Evolutionary conservation across 129 eudicot species (phyloP).

Genomic region (Flaveria bidentis): DNA sequence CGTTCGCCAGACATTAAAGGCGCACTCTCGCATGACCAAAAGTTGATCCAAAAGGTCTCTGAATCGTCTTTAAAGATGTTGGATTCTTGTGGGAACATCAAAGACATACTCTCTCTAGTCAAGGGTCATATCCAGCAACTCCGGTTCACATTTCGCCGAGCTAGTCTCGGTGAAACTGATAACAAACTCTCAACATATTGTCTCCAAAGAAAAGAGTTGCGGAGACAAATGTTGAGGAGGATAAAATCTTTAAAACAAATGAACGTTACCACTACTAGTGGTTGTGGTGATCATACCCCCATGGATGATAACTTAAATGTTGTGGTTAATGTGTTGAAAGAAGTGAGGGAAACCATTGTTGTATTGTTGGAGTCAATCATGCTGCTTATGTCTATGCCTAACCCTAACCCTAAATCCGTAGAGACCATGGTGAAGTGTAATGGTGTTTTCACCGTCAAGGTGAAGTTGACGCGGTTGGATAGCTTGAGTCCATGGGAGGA

Average conservation of each 20-base stretch:
- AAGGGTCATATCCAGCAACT: constrained; percentile 77
- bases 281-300: constrained; percentile 22
- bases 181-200: constrained; percentile 46
- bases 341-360: constrained; percentile 58
- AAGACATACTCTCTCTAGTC: constrained; percentile 54
- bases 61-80: constrained; percentile 72
- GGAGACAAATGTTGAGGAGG: constrained; percentile 59
- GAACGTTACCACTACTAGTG: constrained; percentile 19
- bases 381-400: constrained; percentile 72
- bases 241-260: constrained; percentile 50
- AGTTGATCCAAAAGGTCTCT: constrained; percentile 55
- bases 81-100: constrained; percentile 68
- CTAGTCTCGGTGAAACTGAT: constrained; percentile 39
- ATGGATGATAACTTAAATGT: constrained; percentile 51
- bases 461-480: constrained; percentile 50
- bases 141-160: constrained; percentile 57
- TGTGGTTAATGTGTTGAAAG: constrained; percentile 58
- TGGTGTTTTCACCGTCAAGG: constrained; percentile 44
- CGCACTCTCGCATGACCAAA: constrained; percentile 40
- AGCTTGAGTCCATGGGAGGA: constrained; percentile 69
- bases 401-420: constrained; percentile 39
- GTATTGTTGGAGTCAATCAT: constrained; percentile 57
- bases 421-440: constrained; percentile 24
- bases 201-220: constrained; percentile 57
- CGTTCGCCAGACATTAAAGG: constrained; percentile 53